A percentile compares a stretch with the other conserved stretches of the same genome.
Conservation (phyloP, 2,329 filamentous ascomycete species). For the Fusarium udum region DNA sequence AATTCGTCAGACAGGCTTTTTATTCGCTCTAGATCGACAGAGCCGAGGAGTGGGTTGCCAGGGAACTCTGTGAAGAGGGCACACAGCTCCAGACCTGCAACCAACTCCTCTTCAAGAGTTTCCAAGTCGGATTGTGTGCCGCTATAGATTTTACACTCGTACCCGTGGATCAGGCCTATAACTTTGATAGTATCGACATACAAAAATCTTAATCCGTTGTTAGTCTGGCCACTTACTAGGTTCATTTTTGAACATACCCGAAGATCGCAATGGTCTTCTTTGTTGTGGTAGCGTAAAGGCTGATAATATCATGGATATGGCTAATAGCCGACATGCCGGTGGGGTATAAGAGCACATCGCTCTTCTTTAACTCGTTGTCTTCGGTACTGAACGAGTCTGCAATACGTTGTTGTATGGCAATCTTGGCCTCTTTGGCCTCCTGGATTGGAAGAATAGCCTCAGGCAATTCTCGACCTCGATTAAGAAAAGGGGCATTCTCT, state of each 20-base stretch:
- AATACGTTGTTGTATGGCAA: constrained; percentile 30
- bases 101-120: constrained; percentile 50
- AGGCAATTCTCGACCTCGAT: not conserved
- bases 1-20: constrained; percentile 47
- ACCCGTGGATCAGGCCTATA: constrained; percentile 39
- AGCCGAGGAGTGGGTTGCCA: constrained; percentile 46
- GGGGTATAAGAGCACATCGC: constrained; percentile 59
- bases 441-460: not conserved
- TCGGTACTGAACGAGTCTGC: constrained; percentile 32
- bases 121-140: constrained; percentile 53
- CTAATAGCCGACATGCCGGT: constrained; percentile 63
- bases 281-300: not conserved
- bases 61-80: constrained; percentile 59
- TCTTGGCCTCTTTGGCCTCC: constrained; percentile 14
- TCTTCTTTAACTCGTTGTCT: not conserved
- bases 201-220: constrained; percentile 34
- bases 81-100: constrained; percentile 51
- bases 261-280: constrained; percentile 38
- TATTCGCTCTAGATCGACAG: constrained; percentile 43
- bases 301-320: constrained; percentile 33
- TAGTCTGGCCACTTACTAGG: not conserved
- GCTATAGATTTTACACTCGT: constrained; percentile 56
- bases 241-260: constrained; percentile 32
- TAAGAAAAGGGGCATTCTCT: constrained; percentile 35
- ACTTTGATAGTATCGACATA: constrained; percentile 47